A percentile compares a stretch with the other conserved stretches of the same genome.
Evolutionary conservation across 1,284 basidiomycete species (phyloP).

Genomic region (Fistulinella staudtii): DNA sequence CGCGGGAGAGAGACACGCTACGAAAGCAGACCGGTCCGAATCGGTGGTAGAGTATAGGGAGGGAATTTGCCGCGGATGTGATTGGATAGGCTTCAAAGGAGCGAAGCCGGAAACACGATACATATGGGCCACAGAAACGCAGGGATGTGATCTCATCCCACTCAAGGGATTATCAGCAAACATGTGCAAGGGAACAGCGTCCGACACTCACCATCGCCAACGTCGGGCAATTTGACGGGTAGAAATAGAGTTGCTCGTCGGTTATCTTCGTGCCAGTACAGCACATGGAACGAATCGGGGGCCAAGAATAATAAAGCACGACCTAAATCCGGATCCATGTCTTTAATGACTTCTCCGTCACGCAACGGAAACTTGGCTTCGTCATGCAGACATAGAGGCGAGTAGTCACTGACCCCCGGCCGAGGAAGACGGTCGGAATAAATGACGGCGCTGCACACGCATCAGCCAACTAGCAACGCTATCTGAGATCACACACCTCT

Average conservation of each 20-base stretch:
- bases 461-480: neutral
- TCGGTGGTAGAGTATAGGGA: slow-evolving; percentile 23
- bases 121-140: slow-evolving; percentile 44
- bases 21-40: slow-evolving; percentile 42
- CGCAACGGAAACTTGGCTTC: slow-evolving; percentile 15
- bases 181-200: neutral
- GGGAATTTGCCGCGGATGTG: slow-evolving; percentile 1
- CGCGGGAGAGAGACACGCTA: slow-evolving; percentile 39
- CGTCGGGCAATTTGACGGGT: slow-evolving; percentile 7
- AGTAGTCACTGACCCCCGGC: neutral
- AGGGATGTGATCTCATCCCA: slow-evolving; percentile 48
- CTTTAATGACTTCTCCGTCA: slow-evolving; percentile 10
- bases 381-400: neutral
- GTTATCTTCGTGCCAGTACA: slow-evolving; percentile 21
- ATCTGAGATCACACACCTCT: slow-evolving; percentile 9
- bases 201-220: slow-evolving; percentile 16
- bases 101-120: slow-evolving; percentile 48
- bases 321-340: slow-evolving; percentile 15
- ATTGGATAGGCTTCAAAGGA: slow-evolving; percentile 48
- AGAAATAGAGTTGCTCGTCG: slow-evolving; percentile 9
- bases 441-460: slow-evolving; percentile 9
- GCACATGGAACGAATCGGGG: slow-evolving; percentile 10
- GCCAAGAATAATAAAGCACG: slow-evolving; percentile 14
- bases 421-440: slow-evolving; percentile 13
- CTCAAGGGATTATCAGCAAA: slow-evolving; percentile 28